These are phyloP conservation scores for Cronartium quercuum DNA, from an alignment of 1,284 basidiomycete species.

Conservation along the genomic window DNA sequence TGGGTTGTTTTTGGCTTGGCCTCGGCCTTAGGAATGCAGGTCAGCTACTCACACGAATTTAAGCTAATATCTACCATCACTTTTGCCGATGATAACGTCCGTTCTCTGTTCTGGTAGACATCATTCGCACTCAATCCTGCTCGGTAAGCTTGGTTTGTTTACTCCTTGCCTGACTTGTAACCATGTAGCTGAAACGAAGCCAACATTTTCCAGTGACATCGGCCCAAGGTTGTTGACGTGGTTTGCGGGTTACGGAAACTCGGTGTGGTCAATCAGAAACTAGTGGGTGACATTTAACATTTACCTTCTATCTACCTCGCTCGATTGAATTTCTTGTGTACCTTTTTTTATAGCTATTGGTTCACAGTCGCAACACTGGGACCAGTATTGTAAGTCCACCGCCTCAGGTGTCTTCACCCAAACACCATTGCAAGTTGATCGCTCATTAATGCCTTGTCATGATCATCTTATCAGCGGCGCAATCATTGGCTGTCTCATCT, in stretches of 20 bases:
- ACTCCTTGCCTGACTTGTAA: not conserved
- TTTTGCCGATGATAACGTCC: no score
- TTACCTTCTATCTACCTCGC: not conserved
- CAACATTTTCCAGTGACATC: constrained; percentile 14
- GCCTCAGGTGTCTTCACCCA: not conserved
- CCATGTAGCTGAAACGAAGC: not conserved
- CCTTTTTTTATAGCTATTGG: constrained; percentile 20
- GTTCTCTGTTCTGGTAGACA: constrained; percentile 5
- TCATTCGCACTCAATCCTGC: constrained; percentile 38
- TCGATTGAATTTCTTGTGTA: not conserved
- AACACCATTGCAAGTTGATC: no score
- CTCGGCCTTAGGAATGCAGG: constrained; percentile 34
- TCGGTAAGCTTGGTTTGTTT: constrained; percentile 18
- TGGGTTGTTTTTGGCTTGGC: constrained; percentile 37
- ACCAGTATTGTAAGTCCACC: constrained; percentile 17
- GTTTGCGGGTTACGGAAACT: constrained; percentile 30
- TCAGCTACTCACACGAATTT: constrained; percentile 6
- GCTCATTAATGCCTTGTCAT: not conserved
- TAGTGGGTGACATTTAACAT: constrained; percentile 7
- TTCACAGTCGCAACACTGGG: constrained; percentile 22
- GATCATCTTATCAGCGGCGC: constrained; percentile 23
- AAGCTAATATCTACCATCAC: no score
- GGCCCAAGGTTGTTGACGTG: constrained; percentile 36
- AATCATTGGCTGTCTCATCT: constrained; percentile 36
- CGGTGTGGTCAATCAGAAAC: constrained; percentile 27